Conservation (phyloP, 768 basidiomycete genomes). For the Collybia mongolica region DNA sequence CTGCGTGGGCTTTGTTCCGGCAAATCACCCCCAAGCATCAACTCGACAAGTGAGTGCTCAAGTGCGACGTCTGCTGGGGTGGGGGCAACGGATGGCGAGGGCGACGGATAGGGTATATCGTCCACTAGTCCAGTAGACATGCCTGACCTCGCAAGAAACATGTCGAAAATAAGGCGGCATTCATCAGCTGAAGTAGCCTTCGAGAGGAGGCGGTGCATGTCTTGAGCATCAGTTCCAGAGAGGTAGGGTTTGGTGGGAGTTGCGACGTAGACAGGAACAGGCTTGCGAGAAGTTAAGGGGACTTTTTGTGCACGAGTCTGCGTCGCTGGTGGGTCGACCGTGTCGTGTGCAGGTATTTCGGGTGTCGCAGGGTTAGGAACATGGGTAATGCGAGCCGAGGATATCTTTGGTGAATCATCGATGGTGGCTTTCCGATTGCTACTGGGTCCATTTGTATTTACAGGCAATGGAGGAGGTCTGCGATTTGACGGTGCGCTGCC, state of each 20-base stretch:
- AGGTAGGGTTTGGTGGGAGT: constrained; percentile 20
- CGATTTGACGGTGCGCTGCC: constrained; percentile 5
- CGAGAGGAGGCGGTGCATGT: constrained; percentile 66
- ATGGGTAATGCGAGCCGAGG: neutral
- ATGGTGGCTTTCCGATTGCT: constrained; percentile 1
- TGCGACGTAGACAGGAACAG: constrained; percentile 13
- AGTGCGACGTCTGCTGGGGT: constrained; percentile 29
- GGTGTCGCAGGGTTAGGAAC: constrained; percentile 1
- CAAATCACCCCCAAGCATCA: constrained; percentile 32
- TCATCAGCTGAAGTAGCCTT: constrained; percentile 77
- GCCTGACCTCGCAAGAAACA: constrained; percentile 70
- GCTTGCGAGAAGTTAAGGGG: constrained; percentile 14
- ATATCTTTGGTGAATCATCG: neutral
- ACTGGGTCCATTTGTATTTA: constrained; percentile 7
- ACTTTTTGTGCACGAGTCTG: constrained; percentile 1
- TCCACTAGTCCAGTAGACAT: constrained; percentile 31
- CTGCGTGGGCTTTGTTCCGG: constrained; percentile 6
- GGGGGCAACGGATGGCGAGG: constrained; percentile 30
- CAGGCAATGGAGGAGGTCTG: constrained; percentile 1
- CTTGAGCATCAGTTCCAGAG: constrained; percentile 48
- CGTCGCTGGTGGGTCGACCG: neutral
- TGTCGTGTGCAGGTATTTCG: neutral
- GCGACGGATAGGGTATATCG: constrained; percentile 30
- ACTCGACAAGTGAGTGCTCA: constrained; percentile 52
- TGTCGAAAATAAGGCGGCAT: constrained; percentile 82